Evolutionary conservation across 2,329 filamentous ascomycete species (phyloP), one percentile per base, ranked within the genome.

Genomic region (Nigrograna mackinnonii): DNA sequence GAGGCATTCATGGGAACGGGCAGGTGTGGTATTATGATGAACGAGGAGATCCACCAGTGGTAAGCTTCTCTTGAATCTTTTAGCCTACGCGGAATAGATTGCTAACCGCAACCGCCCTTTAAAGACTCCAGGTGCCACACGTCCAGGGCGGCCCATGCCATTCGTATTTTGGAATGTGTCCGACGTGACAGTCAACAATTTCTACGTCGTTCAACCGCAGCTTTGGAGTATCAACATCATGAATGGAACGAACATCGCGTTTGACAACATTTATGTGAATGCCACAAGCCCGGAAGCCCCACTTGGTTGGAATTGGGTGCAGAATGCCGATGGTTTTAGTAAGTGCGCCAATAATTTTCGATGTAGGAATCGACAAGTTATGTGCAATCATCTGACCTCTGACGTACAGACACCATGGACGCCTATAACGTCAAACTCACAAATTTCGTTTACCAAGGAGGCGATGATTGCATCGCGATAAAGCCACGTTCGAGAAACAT

Each of bases 401-500:
- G 7, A 33, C 31, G 9, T n/a, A 9, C 24, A 36, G 41, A 82
- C 49, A 81, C 79, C 0, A 80, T 81, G 77, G 78, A 82, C 48
- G 70, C 69, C 1, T 51, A 64, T 6, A 78, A 81, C 46, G 64
- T 82, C 35, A 61, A 58, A 5, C 66, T 82, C 4, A 73, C 64
- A 4, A 78, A 79, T 44, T 73, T 81, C 38, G 62, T 69, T 5
- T 82, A 79, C 51, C 76, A 79, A 63, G 79, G 79, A 7, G 78
- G 83, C 54, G 85, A 77, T 58, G 69, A 79, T 42, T 89, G 86
- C 64, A 77, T 83, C 19, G 77, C 78, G 30, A 73, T 76, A 47
- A 89, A 87, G 66, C 73, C 78, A 31, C 75, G 86, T 14, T 83
- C 81, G 43, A 76, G 81, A 64, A 82, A 85, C 53, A 74, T 79